Evolutionary conservation across 2,329 filamentous ascomycete species (phyloP), one percentile per base, ranked within the genome.

Genomic region (Diaporthe vexans): DNA sequence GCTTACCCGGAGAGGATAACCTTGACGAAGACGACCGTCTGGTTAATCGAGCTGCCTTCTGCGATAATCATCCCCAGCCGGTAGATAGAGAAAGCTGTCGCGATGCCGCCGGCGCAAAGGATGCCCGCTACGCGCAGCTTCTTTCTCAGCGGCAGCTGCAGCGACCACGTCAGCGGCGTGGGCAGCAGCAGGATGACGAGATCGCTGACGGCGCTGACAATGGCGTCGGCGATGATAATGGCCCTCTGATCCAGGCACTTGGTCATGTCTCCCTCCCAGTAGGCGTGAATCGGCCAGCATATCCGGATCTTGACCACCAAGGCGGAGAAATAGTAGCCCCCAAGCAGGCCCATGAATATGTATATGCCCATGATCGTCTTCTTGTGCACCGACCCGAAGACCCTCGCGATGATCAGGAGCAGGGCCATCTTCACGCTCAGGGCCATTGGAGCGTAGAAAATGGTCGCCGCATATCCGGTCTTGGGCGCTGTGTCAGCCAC

Each of bases 371-470:
- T 79, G 7, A 83, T 78, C 6, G 81, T 81, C 77, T 85, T 85
- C 51, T 79, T 82, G 74, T 85, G 83, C 4, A 83, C 79, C 0
- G 81, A 77, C 10, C 81, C 82, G 76, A 87, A 87, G 10, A 87
- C 84, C 21, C 85, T 80, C 9, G 81, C 81, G 73, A 86, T 84
- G 71, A 87, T 85, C 75, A 84, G 80, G 4, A 87, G 81, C 4
- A 87, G 81, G n/a, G 85, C 82, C 52, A 83, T 74, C 71, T 86
- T 86, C n/a, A 84, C 84, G 11, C 82, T 78, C 58, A 83, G 80
- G 19, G 85, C 83, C 78, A 85, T 86, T 21, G 85, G 85, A 0
- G 84, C 83, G 76, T 87, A 87, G 76, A 86, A 82, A 71, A 87
- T 81, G 26, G 84, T 85, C 7, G 83, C 84, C 13, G 83, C 83